Conservation (phyloP, 768 basidiomycete species). For the Hemileccinum impolitum region DNA sequence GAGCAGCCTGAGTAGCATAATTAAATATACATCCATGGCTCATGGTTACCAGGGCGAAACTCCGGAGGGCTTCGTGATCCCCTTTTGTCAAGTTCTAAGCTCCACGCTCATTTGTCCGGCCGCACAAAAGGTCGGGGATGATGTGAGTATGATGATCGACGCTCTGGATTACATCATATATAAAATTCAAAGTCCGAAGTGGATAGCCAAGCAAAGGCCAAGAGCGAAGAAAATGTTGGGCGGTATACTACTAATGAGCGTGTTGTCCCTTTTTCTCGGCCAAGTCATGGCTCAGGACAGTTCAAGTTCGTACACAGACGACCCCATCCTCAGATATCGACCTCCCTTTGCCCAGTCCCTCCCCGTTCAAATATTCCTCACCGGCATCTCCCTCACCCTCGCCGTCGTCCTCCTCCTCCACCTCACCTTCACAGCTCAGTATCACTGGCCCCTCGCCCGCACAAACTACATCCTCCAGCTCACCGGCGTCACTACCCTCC, state of each 20-base stretch:
- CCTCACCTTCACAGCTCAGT: conserved; percentile 91
- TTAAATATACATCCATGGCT: no score
- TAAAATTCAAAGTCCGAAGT: not conserved
- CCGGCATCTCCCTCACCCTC: conserved; percentile 82
- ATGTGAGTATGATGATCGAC: no score
- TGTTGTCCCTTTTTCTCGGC: conserved; percentile 8
- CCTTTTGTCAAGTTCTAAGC: no score
- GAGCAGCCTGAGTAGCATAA: no score
- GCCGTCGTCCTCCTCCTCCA: conserved; percentile 85
- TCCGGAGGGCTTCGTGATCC: no score
- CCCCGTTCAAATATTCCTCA: conserved; percentile 85
- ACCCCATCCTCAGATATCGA: conserved; percentile 77
- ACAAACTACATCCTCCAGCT: conserved; percentile 91
- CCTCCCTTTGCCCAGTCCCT: conserved; percentile 85
- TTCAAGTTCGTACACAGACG: conserved; percentile 27
- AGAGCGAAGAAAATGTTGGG: no score
- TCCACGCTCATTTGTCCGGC: no score
- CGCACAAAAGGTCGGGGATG: no score
- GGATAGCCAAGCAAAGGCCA: not conserved
- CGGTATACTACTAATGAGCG: not conserved
- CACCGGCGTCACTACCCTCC: conserved; percentile 74
- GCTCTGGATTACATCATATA: no score
- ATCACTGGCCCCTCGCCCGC: conserved; percentile 91
- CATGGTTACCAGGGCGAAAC: no score
- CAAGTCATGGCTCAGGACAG: conserved; percentile 20